Base-by-base conservation (phyloP, 2,329 filamentous ascomycete genomes). In the Pseudocercospora crystallina region DNA sequence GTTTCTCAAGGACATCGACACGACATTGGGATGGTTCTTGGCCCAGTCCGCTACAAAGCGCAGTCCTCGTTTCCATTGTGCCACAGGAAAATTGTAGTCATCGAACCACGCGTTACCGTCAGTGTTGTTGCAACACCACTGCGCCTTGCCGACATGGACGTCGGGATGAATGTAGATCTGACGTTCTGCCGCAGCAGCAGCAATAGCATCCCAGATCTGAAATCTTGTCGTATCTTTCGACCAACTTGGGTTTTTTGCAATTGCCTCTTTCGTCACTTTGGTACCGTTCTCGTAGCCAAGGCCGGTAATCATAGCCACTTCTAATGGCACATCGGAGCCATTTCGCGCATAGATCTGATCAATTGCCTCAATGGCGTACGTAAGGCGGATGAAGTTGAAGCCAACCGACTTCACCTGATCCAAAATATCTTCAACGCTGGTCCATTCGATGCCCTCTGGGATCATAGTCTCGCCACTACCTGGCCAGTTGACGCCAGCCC, bases 51-150 rank as follows among this genome's bases (percentile, higher is more conserved):
- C 61, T 14, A 61, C 52, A 36, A 55, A 60, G 29, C 54, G 52
- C 3, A 63, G 43, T 9, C 57, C 59, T 35, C 60, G 56, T 39
- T 60, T 50, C 59, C 60, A 63, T 34, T 60, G 51, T 30, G 52
- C 43, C 11, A 57, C 55, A 2, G 56, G 56, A 37, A 63, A 63
- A 35, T 63, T 55, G 41, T 57, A 53, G 51, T 63, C 61, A 34
- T 60, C 80, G 68, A 81, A 84, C 80, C 80, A 84, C 17, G 74
- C 68, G 61, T 84, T 84, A 2, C 79, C 80, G 44, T 84, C 81
- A 0, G 62, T 69, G 0, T 66, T 70, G 8, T 70, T 73, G 58
- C 81, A 84, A 62, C 81, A 84, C 81, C 82, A 85, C 47, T 71
- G 71, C 2, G 73, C 82, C 40, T 72, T 74, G 8, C 79, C 82